Percentiles rank a stretch among this genome's conserved stretches.
These are phyloP conservation scores for Imleria badia DNA, from an alignment of 768 basidiomycete species.

Conservation along the genomic window DNA sequence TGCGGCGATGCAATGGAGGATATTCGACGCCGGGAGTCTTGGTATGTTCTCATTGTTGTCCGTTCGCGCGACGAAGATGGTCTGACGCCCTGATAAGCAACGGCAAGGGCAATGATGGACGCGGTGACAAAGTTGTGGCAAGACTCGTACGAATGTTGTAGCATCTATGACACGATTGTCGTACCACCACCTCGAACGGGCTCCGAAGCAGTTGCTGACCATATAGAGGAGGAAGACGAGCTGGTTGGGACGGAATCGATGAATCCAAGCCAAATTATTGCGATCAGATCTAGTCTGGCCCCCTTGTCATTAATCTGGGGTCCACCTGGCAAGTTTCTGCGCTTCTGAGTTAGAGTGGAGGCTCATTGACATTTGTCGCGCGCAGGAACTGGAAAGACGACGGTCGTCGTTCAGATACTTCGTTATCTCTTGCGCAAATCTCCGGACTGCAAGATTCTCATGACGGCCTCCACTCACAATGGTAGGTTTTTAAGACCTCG, in stretches of 20 bases:
- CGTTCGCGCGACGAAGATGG: background rate
- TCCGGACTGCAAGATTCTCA: slow-evolving; percentile 49
- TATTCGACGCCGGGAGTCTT: slow-evolving; percentile 61
- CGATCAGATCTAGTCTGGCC: slow-evolving; percentile 45
- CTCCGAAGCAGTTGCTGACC: slow-evolving; percentile 8
- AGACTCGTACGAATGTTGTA: slow-evolving; percentile 46
- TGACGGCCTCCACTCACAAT: slow-evolving; percentile 73
- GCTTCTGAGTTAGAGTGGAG: background rate
- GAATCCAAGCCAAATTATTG: slow-evolving; percentile 55
- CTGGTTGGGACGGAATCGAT: slow-evolving; percentile 27
- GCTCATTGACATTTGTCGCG: too few species aligned
- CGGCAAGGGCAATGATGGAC: slow-evolving; percentile 64
- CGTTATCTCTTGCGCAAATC: slow-evolving; percentile 37
- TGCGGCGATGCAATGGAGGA: slow-evolving; percentile 58
- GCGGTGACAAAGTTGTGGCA: slow-evolving; percentile 49
- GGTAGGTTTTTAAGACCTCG: slow-evolving; percentile 34
- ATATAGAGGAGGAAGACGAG: slow-evolving; percentile 9
- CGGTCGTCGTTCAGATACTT: slow-evolving; percentile 64
- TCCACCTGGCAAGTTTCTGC: slow-evolving; percentile 49
- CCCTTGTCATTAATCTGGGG: slow-evolving; percentile 65
- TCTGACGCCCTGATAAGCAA: slow-evolving; percentile 40
- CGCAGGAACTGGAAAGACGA: slow-evolving; percentile 69
- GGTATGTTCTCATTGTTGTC: slow-evolving; percentile 35
- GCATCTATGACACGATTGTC: slow-evolving; percentile 50
- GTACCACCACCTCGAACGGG: slow-evolving; percentile 19